These are phyloP conservation scores for Hypoxylon sp. DNA, from an alignment of 2,329 filamentous ascomycete species.

Conservation along the genomic window DNA sequence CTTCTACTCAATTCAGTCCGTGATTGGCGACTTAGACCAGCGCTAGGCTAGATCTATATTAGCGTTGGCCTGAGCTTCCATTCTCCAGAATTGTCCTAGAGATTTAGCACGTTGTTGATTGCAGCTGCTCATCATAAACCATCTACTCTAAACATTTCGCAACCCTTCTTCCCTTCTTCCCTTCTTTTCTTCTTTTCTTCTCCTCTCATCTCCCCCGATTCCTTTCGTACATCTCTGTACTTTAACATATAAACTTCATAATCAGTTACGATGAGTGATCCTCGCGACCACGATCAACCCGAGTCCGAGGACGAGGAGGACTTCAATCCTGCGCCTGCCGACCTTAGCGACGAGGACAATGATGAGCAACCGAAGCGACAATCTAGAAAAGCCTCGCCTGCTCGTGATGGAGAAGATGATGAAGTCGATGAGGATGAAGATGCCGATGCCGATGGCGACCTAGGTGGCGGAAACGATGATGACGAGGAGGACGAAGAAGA, in stretches of 20 bases:
- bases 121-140: slow-evolving; percentile 35
- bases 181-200: slow-evolving; percentile 2
- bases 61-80: slow-evolving; percentile 22
- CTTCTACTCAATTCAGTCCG: not conserved
- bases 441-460: slow-evolving; percentile 61
- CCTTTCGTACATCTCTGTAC: not conserved
- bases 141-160: slow-evolving; percentile 25
- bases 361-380: slow-evolving; percentile 50
- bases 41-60: slow-evolving; percentile 1
- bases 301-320: slow-evolving; percentile 85
- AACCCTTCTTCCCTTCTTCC: slow-evolving; percentile 6
- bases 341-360: slow-evolving; percentile 79
- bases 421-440: slow-evolving; percentile 65
- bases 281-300: slow-evolving; percentile 61
- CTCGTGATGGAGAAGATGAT: slow-evolving; percentile 51
- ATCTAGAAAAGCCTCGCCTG: slow-evolving; percentile 44
- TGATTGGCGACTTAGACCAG: not conserved
- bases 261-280: slow-evolving; percentile 61
- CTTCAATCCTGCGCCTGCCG: slow-evolving; percentile 86
- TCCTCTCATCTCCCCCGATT: slow-evolving; percentile 8
- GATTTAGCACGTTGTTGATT: slow-evolving; percentile 38
- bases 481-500: slow-evolving; percentile 67
- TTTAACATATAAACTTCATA: slow-evolving; percentile 22
- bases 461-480: slow-evolving; percentile 64
- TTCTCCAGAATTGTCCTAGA: slow-evolving; percentile 35